phyloP scores from a whole-genome alignment of 768 basidiomycete genomes.

The Russula virescens region DNA sequence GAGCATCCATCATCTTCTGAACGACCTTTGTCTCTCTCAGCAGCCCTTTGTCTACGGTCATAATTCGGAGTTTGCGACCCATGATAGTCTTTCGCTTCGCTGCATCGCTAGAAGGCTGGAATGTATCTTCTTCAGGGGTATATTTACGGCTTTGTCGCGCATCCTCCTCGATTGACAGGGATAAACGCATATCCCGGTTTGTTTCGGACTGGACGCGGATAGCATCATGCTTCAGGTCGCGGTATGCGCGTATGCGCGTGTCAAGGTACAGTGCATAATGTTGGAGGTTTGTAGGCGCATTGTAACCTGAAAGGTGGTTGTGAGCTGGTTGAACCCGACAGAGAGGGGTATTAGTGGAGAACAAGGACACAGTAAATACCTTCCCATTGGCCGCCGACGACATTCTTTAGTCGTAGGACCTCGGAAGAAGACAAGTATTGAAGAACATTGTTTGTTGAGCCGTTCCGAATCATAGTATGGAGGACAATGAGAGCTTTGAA shows the following conservation, averaged over 20 bases:
- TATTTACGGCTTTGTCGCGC: conserved; percentile 9
- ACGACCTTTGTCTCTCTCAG: conserved; percentile 88
- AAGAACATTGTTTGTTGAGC: conserved; percentile 91
- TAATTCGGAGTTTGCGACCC: conserved; percentile 78
- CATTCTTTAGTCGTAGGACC: conserved; percentile 74
- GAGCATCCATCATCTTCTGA: conserved; percentile 80
- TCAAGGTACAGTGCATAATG: conserved; percentile 88
- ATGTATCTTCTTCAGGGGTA: conserved; percentile 18
- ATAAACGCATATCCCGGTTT: conserved; percentile 79
- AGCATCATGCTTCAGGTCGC: conserved; percentile 89
- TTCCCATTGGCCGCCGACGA: conserved; percentile 82
- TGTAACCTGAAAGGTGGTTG: conserved; percentile 53
- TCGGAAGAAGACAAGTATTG: conserved; percentile 77
- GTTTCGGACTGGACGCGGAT: conserved; percentile 90
- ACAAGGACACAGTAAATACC: conserved; percentile 41
- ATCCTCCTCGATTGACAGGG: conserved; percentile 57
- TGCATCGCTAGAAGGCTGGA: background rate
- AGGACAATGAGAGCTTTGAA: conserved; percentile 96
- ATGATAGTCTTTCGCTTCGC: conserved; percentile 68
- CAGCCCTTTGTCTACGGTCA: conserved; percentile 95
- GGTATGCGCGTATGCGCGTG: conserved; percentile 79
- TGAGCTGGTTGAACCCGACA: background rate
- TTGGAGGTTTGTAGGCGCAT: conserved; percentile 78
- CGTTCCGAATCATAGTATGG: conserved; percentile 95
- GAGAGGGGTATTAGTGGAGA: background rate